phyloP scores from a whole-genome alignment of 768 basidiomycete genomes.

The Strobilomyces echinocephalus region DNA sequence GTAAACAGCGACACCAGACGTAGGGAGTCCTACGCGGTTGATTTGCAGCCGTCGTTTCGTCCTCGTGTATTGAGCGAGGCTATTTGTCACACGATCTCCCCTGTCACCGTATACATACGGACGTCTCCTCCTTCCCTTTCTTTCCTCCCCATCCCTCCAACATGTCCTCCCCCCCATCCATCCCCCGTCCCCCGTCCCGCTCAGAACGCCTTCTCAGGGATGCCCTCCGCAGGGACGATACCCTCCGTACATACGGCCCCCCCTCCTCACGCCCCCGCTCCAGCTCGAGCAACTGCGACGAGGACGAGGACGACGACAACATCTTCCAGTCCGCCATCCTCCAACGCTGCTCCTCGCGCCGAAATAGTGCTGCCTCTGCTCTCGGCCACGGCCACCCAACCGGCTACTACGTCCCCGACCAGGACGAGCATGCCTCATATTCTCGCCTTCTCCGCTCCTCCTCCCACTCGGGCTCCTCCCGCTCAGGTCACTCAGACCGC shows the following conservation, averaged over 20 bases:
- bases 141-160: conserved; percentile 11
- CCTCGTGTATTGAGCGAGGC: conserved; percentile 18
- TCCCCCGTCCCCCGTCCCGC: conserved; percentile 41
- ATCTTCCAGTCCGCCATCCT: conserved; percentile 28
- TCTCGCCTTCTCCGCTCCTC: conserved; percentile 24
- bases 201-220: conserved; percentile 55
- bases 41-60: not conserved
- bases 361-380: conserved; percentile 18
- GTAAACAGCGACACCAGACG: too few relatives aligned
- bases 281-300: conserved; percentile 19
- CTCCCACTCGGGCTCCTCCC: conserved; percentile 26
- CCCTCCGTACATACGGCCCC: conserved; percentile 30
- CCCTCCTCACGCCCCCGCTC: conserved; percentile 25
- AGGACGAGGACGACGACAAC: conserved; percentile 25
- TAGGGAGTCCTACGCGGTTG: not conserved
- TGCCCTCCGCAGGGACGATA: conserved; percentile 48
- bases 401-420: conserved; percentile 33
- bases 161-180: conserved; percentile 11
- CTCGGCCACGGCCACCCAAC: conserved; percentile 6
- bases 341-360: conserved; percentile 18
- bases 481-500: conserved; percentile 19
- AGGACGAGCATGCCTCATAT: conserved; percentile 25
- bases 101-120: conserved; percentile 25
- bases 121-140: not conserved
- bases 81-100: conserved; percentile 25